Evolutionary conservation across 1,139 yeast genomes (phyloP).

Genomic region (Candida sp.): DNA sequence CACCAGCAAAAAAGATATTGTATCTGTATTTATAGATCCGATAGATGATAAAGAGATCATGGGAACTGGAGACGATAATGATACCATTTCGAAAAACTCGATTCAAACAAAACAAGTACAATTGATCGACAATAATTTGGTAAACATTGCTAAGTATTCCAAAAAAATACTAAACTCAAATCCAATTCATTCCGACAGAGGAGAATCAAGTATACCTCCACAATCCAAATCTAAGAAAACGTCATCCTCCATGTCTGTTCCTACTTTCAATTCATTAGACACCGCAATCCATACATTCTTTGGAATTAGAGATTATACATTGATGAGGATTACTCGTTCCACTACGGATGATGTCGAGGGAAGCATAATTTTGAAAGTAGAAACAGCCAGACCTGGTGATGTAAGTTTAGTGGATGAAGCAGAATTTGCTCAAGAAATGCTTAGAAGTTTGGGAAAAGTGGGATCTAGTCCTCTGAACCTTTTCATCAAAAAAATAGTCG

Average conservation of each 20-base stretch:
- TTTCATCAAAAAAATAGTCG: slow-evolving; percentile 44
- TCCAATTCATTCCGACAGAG: neutral
- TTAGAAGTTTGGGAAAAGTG: slow-evolving; percentile 33
- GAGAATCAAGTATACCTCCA: neutral
- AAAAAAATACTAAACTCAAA: slow-evolving; percentile 25
- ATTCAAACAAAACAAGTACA: slow-evolving; percentile 23
- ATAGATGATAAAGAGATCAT: neutral
- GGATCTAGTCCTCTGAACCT: slow-evolving; percentile 44
- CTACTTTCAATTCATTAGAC: slow-evolving; percentile 44
- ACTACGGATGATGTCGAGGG: slow-evolving; percentile 52
- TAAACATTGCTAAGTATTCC: slow-evolving; percentile 31
- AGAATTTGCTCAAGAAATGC: slow-evolving; percentile 40
- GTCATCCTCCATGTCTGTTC: slow-evolving; percentile 9
- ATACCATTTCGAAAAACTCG: slow-evolving; percentile 8
- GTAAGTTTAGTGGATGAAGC: slow-evolving; percentile 45
- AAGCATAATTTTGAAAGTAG: slow-evolving; percentile 47
- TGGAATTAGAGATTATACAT: slow-evolving; percentile 36
- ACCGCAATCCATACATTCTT: slow-evolving; percentile 45
- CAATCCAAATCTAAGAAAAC: slow-evolving; percentile 3
- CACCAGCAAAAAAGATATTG: slow-evolving; percentile 14
- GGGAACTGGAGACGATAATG: slow-evolving; percentile 6
- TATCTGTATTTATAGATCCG: slow-evolving; percentile 5
- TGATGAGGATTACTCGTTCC: slow-evolving; percentile 52
- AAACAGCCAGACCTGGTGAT: slow-evolving; percentile 54
- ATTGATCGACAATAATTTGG: slow-evolving; percentile 35